Base-by-base conservation (phyloP, 805 yeast species). In the Kodamaea kaohsiungensis region DNA sequence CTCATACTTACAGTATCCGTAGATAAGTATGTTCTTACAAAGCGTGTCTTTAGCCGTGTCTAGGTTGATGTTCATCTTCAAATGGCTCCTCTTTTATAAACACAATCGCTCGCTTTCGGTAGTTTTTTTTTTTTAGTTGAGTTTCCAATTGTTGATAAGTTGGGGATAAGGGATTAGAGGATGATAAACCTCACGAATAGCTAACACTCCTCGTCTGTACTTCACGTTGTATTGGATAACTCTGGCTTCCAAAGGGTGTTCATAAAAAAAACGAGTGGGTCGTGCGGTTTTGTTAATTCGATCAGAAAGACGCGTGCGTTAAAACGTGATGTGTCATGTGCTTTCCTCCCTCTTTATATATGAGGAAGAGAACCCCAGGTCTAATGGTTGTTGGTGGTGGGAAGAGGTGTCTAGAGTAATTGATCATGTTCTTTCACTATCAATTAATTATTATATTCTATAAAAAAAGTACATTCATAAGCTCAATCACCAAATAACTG, bases 1-100 rank as follows among this genome's bases (percentile, higher is more conserved):
- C 62, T 89, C 91, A 71, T 82, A 90, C 67, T 89, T 89, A 75
- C 97, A 91, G 63, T 81, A 89, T 2, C 97, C 97, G 73, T 90
- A 91, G 35, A 89, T 89, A 48, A 87, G 83, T 53, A 90, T 85
- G 63, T 91, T 91, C 67, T 91, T 81, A 71, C 97, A 91, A 53
- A 88, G 91, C 27, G 90, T 86, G 55, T 85, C 86, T 68, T 82
- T 86, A 6, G 92, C 91, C 66, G 82, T 72, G 45, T 82, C 85
- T 54, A 75, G 72, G 61, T 80, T 80, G 55, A 75, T 70, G 54
- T 65, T 65, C 69, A 65, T 65, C 35, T 46, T 18, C 35, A 30
- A 30, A 12, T 30, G 35, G 35, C 35, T 30, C 35, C 35, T 8
- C 35, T 30, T 9, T 46, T 33, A 30, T 22, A 16, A 16, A 39